Percentiles rank a stretch among this genome's conserved stretches.
These are phyloP conservation scores for Leishmania martiniquensis DNA, from an alignment of 208 protist species.

Conservation along the genomic window DNA sequence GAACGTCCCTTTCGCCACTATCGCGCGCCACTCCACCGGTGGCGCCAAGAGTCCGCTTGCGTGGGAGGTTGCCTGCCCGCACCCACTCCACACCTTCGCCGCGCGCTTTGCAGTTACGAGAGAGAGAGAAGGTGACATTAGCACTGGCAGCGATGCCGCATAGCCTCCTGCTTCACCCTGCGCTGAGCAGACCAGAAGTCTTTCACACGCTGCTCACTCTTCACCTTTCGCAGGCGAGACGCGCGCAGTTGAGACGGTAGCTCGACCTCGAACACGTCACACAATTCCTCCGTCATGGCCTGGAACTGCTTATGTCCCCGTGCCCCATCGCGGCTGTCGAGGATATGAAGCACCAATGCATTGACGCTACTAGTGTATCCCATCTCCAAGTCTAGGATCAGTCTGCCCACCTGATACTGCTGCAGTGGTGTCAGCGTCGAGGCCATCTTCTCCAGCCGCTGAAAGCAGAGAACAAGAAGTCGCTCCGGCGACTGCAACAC, in stretches of 20 bases:
- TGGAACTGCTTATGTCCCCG: constrained; percentile 42
- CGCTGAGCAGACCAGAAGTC: constrained; percentile 37
- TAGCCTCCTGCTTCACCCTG: constrained; percentile 2
- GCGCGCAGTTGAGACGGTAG: constrained; percentile 51
- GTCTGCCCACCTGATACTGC: constrained; percentile 53
- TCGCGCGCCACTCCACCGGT: not conserved
- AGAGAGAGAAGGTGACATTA: not conserved
- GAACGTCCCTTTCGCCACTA: no score
- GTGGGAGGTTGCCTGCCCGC: not conserved
- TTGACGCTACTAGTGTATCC: constrained; percentile 71
- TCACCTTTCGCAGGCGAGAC: constrained; percentile 49
- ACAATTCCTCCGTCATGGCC: constrained; percentile 63
- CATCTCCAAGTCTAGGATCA: constrained; percentile 82
- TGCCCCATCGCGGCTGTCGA: constrained; percentile 74
- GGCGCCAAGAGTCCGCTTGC: not conserved
- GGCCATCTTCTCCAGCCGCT: constrained; percentile 58
- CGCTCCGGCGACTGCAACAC: constrained; percentile 36
- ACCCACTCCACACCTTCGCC: not conserved
- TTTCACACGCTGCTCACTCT: constrained; percentile 40
- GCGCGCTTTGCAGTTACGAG: not conserved
- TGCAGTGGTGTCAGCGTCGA: constrained; percentile 48
- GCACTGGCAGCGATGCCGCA: constrained; percentile 3
- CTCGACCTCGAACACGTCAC: constrained; percentile 84
- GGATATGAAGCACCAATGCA: constrained; percentile 59
- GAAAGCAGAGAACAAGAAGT: constrained; percentile 61